Percentiles rank a stretch among this genome's conserved stretches.
Evolutionary conservation across 345 rosid genomes (phyloP).

Genomic region (Citrus cavaleriei): DNA sequence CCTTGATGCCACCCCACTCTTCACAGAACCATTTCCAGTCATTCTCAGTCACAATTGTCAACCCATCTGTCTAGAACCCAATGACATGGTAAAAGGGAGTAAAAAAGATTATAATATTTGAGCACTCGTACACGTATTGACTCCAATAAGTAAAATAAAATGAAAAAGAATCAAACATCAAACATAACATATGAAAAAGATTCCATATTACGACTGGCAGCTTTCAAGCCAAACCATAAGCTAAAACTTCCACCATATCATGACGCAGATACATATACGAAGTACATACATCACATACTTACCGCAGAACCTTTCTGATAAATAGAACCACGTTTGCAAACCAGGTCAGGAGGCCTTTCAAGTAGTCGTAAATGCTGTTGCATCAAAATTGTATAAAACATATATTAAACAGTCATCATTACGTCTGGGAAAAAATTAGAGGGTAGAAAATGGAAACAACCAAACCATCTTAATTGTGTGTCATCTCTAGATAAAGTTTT

Average conservation of each 20-base stretch:
- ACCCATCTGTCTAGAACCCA: slow-evolving; percentile 76
- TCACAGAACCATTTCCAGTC: slow-evolving; percentile 95
- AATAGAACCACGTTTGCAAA: slow-evolving; percentile 63
- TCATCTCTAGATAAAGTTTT: neutral
- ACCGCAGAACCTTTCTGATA: slow-evolving; percentile 69
- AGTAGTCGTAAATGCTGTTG: slow-evolving; percentile 73
- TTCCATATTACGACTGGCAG: neutral
- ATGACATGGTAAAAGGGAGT: slow-evolving; percentile 7
- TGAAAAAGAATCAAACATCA: neutral
- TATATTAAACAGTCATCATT: neutral
- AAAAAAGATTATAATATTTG: slow-evolving; percentile 19
- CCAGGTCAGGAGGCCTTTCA: slow-evolving; percentile 81
- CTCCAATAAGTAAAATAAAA: neutral
- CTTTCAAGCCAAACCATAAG: neutral
- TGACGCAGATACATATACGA: neutral
- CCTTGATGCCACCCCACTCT: slow-evolving; percentile 84
- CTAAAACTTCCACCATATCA: neutral
- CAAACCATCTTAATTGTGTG: neutral
- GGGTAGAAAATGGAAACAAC: neutral
- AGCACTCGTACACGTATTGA: neutral
- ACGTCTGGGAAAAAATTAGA: neutral
- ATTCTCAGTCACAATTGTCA: slow-evolving; percentile 71
- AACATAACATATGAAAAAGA: neutral
- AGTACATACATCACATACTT: slow-evolving; percentile 35
- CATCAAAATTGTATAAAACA: slow-evolving; percentile 13